These are phyloP conservation scores for Oemleria cerasiformis DNA, from an alignment of 306 rosid species.

Conservation along the genomic window DNA sequence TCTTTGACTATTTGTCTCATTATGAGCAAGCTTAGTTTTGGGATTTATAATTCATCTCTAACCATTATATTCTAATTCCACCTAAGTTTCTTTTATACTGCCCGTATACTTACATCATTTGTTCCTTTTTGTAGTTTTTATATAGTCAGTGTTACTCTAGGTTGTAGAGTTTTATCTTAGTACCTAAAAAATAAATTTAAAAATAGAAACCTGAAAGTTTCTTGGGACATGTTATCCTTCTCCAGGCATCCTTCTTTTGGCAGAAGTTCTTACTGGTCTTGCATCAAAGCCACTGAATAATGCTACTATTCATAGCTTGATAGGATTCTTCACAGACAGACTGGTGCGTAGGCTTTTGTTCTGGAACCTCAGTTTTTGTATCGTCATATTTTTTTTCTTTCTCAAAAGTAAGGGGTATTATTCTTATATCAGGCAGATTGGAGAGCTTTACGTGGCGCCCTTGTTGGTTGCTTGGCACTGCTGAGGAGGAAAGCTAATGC, in stretches of 20 bases:
- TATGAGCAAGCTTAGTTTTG: too few species aligned
- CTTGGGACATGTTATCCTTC: conserved; percentile 20
- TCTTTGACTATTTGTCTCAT: too few species aligned
- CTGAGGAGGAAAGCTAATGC: conserved; percentile 59
- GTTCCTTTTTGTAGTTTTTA: too few species aligned
- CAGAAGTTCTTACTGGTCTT: conserved; percentile 60
- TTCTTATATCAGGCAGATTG: conserved; percentile 85
- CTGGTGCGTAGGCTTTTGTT: conserved; percentile 61
- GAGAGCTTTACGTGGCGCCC: conserved; percentile 94
- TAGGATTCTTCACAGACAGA: conserved; percentile 75
- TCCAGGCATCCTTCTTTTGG: conserved; percentile 85
- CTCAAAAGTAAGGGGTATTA: conserved; percentile 16
- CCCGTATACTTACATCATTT: neutral
- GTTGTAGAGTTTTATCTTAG: neutral
- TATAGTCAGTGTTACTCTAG: too few species aligned
- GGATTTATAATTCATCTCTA: too few species aligned
- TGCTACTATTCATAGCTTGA: conserved; percentile 70
- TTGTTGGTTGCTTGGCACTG: conserved; percentile 87
- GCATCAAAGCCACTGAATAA: conserved; percentile 57
- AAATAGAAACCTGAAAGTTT: conserved; percentile 18
- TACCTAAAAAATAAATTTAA: neutral
- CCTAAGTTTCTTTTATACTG: neutral
- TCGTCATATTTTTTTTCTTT: neutral
- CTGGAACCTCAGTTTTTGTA: conserved; percentile 1
- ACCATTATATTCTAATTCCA: neutral